phyloP scores from a whole-genome alignment of 768 basidiomycete species.

The Krasilnikovozyma curviuscula region DNA sequence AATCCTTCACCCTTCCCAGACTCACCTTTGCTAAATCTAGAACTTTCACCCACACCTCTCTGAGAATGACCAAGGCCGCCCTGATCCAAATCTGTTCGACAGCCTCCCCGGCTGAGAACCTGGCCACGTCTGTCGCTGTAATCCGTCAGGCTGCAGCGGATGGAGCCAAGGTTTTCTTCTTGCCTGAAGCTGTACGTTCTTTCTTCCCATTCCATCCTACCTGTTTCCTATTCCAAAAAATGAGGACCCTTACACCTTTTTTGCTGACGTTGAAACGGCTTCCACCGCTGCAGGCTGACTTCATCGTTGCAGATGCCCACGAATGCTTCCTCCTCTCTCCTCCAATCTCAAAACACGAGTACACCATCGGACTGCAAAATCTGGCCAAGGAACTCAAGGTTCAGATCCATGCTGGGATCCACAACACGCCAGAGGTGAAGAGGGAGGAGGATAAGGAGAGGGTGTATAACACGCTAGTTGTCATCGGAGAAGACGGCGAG shows the following conservation, averaged over 20 bases:
- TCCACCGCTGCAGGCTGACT: background rate
- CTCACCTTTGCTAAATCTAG: too few species aligned
- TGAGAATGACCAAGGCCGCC: constrained; percentile 6
- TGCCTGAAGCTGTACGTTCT: constrained; percentile 25
- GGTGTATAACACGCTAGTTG: constrained; percentile 21
- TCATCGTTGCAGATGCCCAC: constrained; percentile 8
- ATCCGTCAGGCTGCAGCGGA: constrained; percentile 15
- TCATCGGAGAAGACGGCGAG: constrained; percentile 16
- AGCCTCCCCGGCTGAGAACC: constrained; percentile 17
- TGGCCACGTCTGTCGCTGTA: constrained; percentile 14
- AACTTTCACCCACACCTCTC: too few species aligned
- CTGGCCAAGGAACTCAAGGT: constrained; percentile 21
- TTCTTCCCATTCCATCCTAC: constrained; percentile 12
- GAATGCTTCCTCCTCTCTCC: constrained; percentile 17
- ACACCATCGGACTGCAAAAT: constrained; percentile 17
- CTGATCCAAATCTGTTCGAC: constrained; percentile 19
- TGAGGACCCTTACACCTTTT: background rate
- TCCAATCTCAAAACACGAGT: constrained; percentile 18
- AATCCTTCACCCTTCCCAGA: too few species aligned
- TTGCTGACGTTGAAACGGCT: background rate
- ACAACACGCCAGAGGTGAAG: constrained; percentile 18
- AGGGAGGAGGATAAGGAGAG: constrained; percentile 14
- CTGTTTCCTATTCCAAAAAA: background rate
- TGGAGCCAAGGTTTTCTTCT: constrained; percentile 21
- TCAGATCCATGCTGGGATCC: constrained; percentile 19